Evolutionary conservation across 2,329 filamentous ascomycete species (phyloP), one percentile per base, ranked within the genome.

Genomic region (Penicillium sp.): DNA sequence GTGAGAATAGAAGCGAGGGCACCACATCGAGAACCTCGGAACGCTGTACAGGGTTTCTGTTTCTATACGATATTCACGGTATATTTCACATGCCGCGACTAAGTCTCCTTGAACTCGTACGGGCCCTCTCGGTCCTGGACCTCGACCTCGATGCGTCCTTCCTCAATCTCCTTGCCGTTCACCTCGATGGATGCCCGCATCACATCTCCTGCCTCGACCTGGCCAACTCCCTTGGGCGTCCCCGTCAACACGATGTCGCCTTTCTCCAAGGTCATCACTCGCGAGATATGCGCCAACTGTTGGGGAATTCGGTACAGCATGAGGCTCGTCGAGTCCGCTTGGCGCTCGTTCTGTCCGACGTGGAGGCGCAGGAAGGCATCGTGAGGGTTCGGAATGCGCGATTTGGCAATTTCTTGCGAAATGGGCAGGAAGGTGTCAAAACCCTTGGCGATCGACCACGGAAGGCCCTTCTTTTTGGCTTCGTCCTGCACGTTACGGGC

Each of bases 381-480:
- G 71, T 97, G 92, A 28, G 94, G 94, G 74, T 97, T 85, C 11
- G 87, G 82, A 62, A 99, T 90, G 59, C 81, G 80, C 31, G 82
- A 79, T 77, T 95, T 95, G 62, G 85, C 79, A 64, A 99, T 95
- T 49, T 89, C 79, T 58, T 87, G 79, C 71, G 87, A 90, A 67
- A 99, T 82, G 52, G 94, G 94, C 46, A 95, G 81, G 78, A 99
- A 99, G 3, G 94, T 97, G 73, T 99, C 94, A 70, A 97, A 99
- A 42, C 94, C 94, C 79, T 99, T 99, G 62, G 90, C 88, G 61
- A 96, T 96, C 65, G 86, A 85, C 94, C 94, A 99, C 7, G 94
- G 94, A 14, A 97, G 85, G 31, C 94, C 91, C 79, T 94, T 96
- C 76, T 88, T 90, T 83, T 97, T 99, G 60, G 92, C 92, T 77